These are phyloP conservation scores for Aspergillus clavatus DNA, from an alignment of 2,329 filamentous ascomycete species.

Conservation along the genomic window DNA sequence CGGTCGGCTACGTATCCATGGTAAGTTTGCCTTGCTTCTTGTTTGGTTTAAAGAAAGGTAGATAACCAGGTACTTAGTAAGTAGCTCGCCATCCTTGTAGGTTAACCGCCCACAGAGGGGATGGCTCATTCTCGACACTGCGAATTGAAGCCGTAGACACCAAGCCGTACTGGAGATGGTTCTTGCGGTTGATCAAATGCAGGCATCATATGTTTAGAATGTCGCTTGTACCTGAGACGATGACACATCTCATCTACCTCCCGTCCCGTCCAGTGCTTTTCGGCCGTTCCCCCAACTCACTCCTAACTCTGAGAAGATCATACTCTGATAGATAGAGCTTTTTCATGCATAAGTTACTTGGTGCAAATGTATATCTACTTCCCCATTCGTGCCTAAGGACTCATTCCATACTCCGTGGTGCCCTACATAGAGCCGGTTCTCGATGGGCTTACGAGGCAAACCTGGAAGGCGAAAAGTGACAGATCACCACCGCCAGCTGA, in stretches of 20 bases:
- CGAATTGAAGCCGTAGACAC: no score
- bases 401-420: no score
- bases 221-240: background rate
- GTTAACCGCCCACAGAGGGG: no score
- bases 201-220: background rate
- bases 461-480: background rate
- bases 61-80: no score
- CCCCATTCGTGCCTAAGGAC: no score
- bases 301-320: background rate
- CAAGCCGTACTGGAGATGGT: no score
- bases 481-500: background rate
- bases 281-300: background rate
- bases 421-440: no score
- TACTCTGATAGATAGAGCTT: background rate
- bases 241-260: background rate
- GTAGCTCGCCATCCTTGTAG: no score
- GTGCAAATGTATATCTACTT: background rate
- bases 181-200: background rate
- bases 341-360: background rate
- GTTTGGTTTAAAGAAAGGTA: no score
- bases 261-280: background rate
- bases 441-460: background rate
- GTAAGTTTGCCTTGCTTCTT: no score
- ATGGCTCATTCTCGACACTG: no score
- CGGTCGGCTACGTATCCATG: no score